These are phyloP conservation scores for Eragrostis tef DNA, from an alignment of 202 grass and related monocot genomes.

Conservation along the genomic window DNA sequence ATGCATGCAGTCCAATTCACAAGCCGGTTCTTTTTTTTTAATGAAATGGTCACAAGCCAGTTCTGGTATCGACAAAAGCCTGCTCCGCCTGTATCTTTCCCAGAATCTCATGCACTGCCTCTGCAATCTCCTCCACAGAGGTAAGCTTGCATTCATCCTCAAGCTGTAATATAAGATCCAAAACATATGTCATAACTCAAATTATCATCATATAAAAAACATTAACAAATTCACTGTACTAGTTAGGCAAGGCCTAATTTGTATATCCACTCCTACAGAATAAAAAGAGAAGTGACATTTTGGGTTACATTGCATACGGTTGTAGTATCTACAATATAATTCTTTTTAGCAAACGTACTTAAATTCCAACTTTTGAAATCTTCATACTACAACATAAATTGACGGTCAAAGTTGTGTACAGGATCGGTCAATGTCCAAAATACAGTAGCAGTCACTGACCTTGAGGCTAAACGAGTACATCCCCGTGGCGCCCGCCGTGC, in stretches of 20 bases:
- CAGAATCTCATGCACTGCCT: constrained; percentile 66
- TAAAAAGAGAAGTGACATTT: background rate
- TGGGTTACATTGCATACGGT: background rate
- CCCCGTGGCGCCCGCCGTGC: constrained; percentile 44
- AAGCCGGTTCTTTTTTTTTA: constrained; percentile 29
- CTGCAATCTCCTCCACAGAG: constrained; percentile 69
- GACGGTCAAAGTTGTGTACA: background rate
- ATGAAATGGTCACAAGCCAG: constrained; percentile 36
- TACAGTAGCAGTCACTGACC: constrained; percentile 32
- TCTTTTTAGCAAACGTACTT: background rate
- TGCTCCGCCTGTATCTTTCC: constrained; percentile 47
- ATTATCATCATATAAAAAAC: background rate
- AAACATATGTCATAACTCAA: background rate
- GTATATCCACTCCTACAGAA: background rate
- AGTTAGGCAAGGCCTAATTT: background rate
- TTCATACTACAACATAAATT: background rate
- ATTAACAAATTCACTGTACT: background rate
- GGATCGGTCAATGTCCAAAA: background rate
- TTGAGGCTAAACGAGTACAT: constrained; percentile 77
- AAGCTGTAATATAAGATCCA: constrained; percentile 41
- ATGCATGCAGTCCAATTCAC: constrained; percentile 28
- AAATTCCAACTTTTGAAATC: background rate
- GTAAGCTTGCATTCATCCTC: constrained; percentile 66
- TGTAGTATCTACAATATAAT: background rate
- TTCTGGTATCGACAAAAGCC: constrained; percentile 39